Base-by-base conservation (phyloP, 768 basidiomycete genomes). In the Mycena leptocephala region DNA sequence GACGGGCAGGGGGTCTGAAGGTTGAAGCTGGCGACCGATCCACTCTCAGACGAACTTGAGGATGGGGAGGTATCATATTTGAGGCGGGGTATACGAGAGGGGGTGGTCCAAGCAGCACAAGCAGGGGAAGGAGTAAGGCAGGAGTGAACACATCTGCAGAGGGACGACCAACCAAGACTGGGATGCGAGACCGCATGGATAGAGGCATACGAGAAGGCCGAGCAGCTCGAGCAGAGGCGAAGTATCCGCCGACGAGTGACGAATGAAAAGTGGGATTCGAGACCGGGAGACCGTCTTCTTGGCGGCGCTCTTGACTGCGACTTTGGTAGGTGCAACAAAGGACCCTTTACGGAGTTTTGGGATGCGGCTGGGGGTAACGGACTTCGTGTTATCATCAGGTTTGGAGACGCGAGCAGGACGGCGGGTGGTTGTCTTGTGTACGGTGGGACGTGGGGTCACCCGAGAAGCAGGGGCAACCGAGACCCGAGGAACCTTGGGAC, bases 1-100 rank as follows among this genome's bases (percentile, higher is more conserved):
- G 61, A 63, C 39, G 61, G 61, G 61, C 61, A 63, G 24, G 61
- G 61, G 61, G 61, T 63, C 14, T 13, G 24, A 28, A 61, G 26
- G 39, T 11, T 26, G 16, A 63, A 63, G 61, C 61, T 63, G 35
- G 6, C 28, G 5, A 53, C 13, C 5, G 51, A 53, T 9, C 26
- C 39, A 24, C 20, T 16, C 2, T 32, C 20, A 16, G 61, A 41
- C 10, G 26, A 28, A 14, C 13, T 2, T 10, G 26, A 20, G 6
- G 26, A 24, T 4, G 39, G 24, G 11, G 61, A 63, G 24, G 22
- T 10, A 22, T 37, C 13, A n/a, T 26, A 63, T 18, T 63, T 41
- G 39, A 43, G 26, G 18, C 61, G 61, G 5, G 39, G 61, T 32
- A 63, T 43, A 6, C 24, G 61, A 28, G 39, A 63, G 2, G n/a